phyloP scores from a whole-genome alignment of 768 basidiomycete genomes.

The Mrakia hoshinonis region DNA sequence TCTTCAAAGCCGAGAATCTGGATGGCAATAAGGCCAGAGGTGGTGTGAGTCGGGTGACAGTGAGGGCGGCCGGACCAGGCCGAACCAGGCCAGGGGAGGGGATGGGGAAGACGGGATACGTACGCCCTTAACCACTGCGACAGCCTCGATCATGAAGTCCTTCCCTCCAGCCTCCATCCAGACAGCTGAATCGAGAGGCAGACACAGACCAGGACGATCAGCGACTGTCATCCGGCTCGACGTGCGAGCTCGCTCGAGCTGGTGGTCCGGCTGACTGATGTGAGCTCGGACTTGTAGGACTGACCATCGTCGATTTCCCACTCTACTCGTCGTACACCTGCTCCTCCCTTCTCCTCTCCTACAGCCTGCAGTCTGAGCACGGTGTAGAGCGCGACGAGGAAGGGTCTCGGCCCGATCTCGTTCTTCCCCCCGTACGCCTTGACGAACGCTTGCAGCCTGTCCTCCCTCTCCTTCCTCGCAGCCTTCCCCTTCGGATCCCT shows the following conservation, averaged over 20 bases:
- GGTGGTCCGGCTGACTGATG: not conserved
- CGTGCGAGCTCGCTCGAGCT: not conserved
- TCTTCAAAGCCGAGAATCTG: constrained; percentile 29
- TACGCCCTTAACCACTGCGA: constrained; percentile 29
- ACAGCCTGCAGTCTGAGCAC: constrained; percentile 22
- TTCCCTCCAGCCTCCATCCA: constrained; percentile 31
- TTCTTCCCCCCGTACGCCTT: constrained; percentile 23
- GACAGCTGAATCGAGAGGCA: constrained; percentile 17
- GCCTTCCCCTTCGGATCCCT: constrained; percentile 5
- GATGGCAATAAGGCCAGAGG: not conserved
- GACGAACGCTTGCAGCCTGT: constrained; percentile 18
- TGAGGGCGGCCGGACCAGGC: not conserved
- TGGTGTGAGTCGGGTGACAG: not conserved
- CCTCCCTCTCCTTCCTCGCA: constrained; percentile 23
- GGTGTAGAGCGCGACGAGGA: constrained; percentile 12
- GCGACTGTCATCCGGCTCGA: not conserved
- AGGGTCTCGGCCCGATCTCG: constrained; percentile 25
- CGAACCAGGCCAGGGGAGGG: not conserved
- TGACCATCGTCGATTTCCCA: constrained; percentile 31
- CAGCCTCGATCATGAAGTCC: constrained; percentile 30
- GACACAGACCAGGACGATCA: not conserved
- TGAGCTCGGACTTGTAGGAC: not conserved
- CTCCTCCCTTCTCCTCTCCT: constrained; percentile 24
- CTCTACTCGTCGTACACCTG: constrained; percentile 19
- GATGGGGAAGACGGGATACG: not conserved